Conservation (phyloP, 164 flowering plant genomes). For the Saururus chinensis region DNA sequence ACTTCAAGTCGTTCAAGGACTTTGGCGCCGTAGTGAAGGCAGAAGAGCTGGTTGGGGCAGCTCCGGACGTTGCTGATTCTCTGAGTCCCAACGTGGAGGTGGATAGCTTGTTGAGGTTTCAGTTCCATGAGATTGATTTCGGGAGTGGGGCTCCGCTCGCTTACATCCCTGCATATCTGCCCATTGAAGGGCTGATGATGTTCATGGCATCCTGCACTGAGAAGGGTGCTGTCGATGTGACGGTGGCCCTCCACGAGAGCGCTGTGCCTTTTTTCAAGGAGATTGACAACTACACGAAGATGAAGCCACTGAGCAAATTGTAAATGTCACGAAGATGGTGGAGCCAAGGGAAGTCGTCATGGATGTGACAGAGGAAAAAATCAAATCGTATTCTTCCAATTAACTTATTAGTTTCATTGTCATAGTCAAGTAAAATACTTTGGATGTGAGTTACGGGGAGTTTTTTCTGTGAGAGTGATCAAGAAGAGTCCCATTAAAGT, state of each 20-base stretch:
- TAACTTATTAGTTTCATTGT: too few relatives aligned
- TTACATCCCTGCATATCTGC: constrained; percentile 7
- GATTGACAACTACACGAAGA: background rate
- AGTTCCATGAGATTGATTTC: constrained; percentile 8
- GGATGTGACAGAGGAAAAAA: too few relatives aligned
- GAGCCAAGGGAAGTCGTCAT: too few relatives aligned
- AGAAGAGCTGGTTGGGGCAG: background rate
- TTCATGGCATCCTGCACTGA: constrained; percentile 6
- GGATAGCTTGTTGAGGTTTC: constrained; percentile 10
- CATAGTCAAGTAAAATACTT: too few relatives aligned
- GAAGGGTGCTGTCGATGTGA: background rate
- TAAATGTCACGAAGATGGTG: background rate
- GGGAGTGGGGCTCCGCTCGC: constrained; percentile 11
- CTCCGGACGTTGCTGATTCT: background rate
- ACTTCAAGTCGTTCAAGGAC: constrained; percentile 11
- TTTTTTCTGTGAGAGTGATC: too few relatives aligned
- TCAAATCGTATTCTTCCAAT: too few relatives aligned
- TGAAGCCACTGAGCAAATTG: background rate
- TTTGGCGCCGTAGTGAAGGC: constrained; percentile 2
- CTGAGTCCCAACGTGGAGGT: constrained; percentile 9
- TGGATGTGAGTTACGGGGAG: too few relatives aligned
- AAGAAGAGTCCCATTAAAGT: too few relatives aligned
- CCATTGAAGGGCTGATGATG: constrained; percentile 6
- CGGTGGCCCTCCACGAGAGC: background rate
- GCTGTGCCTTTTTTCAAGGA: background rate